Percentiles rank a stretch among this genome's conserved stretches.
phyloP scores from a whole-genome alignment of 2,329 filamentous ascomycete species.

The Epichloe elymi region DNA sequence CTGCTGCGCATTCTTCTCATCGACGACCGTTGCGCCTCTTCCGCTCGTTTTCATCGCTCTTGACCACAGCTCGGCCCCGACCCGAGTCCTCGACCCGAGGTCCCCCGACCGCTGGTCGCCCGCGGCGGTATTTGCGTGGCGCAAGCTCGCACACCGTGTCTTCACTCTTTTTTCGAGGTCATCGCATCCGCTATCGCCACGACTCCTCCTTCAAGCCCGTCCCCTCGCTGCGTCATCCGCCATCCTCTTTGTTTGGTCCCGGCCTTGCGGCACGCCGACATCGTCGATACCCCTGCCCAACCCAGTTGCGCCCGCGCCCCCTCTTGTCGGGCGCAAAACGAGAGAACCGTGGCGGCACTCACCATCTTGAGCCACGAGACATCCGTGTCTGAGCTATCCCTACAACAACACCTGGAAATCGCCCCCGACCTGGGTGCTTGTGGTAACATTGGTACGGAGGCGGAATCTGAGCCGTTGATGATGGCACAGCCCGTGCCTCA shows the following conservation, averaged over 20 bases:
- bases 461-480: constrained; percentile 49
- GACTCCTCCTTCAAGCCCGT: not conserved
- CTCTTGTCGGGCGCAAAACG: constrained; percentile 14
- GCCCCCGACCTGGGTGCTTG: constrained; percentile 39
- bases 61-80: constrained; percentile 2
- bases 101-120: constrained; percentile 5
- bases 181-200: constrained; percentile 1
- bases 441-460: constrained; percentile 34
- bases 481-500: constrained; percentile 62
- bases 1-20: not conserved
- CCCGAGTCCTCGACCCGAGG: constrained; percentile 3
- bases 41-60: constrained; percentile 1
- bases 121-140: constrained; percentile 17
- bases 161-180: constrained; percentile 6
- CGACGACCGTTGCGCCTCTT: not conserved
- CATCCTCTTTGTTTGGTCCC: not conserved
- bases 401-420: constrained; percentile 47
- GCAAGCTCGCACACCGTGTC: constrained; percentile 13
- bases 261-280: constrained; percentile 1
- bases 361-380: constrained; percentile 39
- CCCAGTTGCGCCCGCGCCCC: constrained; percentile 7
- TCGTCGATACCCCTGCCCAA: not conserved
- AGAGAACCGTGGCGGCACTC: constrained; percentile 41
- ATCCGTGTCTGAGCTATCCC: constrained; percentile 38
- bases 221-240: not conserved